Evolutionary conservation across 345 rosid species (phyloP).

Genomic region (Rhizophora apiculata): DNA sequence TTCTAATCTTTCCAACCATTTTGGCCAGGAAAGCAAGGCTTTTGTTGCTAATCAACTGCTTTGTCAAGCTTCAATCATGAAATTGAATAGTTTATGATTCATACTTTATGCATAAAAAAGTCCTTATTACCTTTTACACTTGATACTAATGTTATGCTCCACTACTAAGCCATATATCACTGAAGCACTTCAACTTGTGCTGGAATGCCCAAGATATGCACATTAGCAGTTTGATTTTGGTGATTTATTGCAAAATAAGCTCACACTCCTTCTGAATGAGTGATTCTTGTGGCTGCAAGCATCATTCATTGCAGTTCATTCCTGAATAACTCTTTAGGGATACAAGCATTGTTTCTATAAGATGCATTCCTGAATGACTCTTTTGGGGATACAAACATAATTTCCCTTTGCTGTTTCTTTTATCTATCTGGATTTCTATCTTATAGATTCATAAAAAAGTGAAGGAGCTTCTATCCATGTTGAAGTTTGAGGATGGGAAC

Average conservation of each 20-base stretch:
- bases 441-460: conserved; percentile 63
- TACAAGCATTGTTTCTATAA: neutral
- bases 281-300: no score
- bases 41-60: neutral
- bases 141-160: no score
- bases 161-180: no score
- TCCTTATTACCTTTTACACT: no score
- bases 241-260: no score
- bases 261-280: no score
- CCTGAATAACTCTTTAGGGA: neutral
- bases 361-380: no score
- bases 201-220: no score
- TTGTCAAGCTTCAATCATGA: conserved; percentile 1
- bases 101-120: no score
- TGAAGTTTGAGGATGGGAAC: conserved; percentile 50
- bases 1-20: neutral
- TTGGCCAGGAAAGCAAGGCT: neutral
- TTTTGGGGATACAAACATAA: no score
- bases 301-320: neutral
- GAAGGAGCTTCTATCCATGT: conserved; percentile 55
- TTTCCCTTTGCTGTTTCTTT: neutral
- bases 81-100: neutral
- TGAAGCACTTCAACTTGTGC: no score
- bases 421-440: conserved; percentile 10
- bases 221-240: no score